Percentiles rank a stretch among this genome's conserved stretches.
Conservation (phyloP, 1,284 basidiomycete species). For the Sporisorium scitamineum region DNA sequence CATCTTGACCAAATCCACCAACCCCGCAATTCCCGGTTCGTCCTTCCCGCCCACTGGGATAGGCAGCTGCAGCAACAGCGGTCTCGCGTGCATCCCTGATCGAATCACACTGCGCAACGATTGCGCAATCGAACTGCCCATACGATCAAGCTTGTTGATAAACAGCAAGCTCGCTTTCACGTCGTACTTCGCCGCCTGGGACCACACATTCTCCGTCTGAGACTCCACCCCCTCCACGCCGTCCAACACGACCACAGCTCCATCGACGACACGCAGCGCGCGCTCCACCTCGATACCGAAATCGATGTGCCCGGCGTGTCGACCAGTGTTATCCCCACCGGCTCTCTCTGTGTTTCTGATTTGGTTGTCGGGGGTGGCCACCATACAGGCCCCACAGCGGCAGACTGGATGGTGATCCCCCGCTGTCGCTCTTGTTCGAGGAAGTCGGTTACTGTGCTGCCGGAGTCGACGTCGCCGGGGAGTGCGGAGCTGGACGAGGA, state of each 20-base stretch:
- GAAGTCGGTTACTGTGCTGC: constrained; percentile 90
- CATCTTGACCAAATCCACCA: constrained; percentile 62
- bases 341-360: constrained; percentile 72
- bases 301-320: constrained; percentile 91
- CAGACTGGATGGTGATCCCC: constrained; percentile 91
- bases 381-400: constrained; percentile 84
- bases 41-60: constrained; percentile 79
- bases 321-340: constrained; percentile 79
- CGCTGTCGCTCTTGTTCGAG: constrained; percentile 87
- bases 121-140: constrained; percentile 81
- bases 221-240: constrained; percentile 91
- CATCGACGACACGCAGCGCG: constrained; percentile 87
- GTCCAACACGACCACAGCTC: constrained; percentile 86
- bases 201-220: constrained; percentile 89
- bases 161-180: constrained; percentile 83
- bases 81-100: constrained; percentile 78
- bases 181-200: constrained; percentile 83
- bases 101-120: constrained; percentile 79
- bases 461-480: constrained; percentile 85
- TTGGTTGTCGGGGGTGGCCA: constrained; percentile 72
- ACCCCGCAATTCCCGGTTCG: constrained; percentile 76
- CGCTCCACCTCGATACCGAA: constrained; percentile 95
- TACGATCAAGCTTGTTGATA: constrained; percentile 87
- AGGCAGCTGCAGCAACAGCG: constrained; percentile 81
- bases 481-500: constrained; percentile 3